Percentiles rank a stretch among this genome's conserved stretches.
Conservation (phyloP, 768 basidiomycete species). For the Boletus sp. region DNA sequence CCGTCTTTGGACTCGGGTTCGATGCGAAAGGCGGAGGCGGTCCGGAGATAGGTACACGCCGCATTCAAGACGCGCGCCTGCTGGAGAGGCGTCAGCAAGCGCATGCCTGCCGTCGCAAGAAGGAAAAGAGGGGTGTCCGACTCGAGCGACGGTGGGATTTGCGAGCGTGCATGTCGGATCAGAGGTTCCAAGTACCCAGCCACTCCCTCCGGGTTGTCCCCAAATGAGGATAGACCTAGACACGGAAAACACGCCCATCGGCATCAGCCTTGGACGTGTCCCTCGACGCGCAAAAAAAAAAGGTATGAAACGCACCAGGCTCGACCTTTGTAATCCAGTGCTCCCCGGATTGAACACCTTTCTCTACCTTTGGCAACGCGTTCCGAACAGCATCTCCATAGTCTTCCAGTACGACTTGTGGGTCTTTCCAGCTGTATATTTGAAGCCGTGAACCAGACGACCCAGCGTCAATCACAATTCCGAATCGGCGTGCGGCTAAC, state of each 20-base stretch:
- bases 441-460: slow-evolving; percentile 95
- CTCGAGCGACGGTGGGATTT: slow-evolving; percentile 85
- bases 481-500: slow-evolving; percentile 79
- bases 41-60: slow-evolving; percentile 72
- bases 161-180: slow-evolving; percentile 72
- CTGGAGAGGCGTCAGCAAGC: slow-evolving; percentile 65
- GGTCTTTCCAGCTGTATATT: slow-evolving; percentile 95
- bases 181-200: slow-evolving; percentile 77
- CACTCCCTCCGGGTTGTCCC: slow-evolving; percentile 64
- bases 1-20: slow-evolving; percentile 62
- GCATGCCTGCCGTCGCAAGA: slow-evolving; percentile 97
- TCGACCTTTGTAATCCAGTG: slow-evolving; percentile 91
- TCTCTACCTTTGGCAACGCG: slow-evolving; percentile 81
- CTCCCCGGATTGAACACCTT: slow-evolving; percentile 77
- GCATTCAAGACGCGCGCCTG: slow-evolving; percentile 71
- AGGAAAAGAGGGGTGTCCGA: slow-evolving; percentile 86
- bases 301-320: slow-evolving; percentile 62
- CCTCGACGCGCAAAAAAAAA: no score
- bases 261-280: background rate
- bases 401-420: slow-evolving; percentile 55
- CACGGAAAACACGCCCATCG: background rate
- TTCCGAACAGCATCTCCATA: slow-evolving; percentile 47
- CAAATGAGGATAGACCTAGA: slow-evolving; percentile 84
- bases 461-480: slow-evolving; percentile 96
- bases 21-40: slow-evolving; percentile 76